phyloP scores from a whole-genome alignment of 2,329 filamentous ascomycete genomes.

The Capronia coronata region DNA sequence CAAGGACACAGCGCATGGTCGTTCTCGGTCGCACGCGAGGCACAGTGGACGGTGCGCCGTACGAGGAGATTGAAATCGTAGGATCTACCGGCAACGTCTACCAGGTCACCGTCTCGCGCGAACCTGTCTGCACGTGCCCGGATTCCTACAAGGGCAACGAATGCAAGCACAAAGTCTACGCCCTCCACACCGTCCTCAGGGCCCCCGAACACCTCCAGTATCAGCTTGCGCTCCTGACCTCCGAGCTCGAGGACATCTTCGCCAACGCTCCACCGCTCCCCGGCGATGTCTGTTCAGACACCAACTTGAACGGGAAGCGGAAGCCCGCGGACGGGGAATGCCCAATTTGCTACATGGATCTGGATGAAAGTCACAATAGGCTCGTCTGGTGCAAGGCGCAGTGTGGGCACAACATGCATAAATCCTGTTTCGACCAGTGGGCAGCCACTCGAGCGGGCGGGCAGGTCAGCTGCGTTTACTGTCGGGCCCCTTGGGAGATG shows the following conservation, averaged over 20 bases:
- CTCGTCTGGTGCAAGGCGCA: slow-evolving; percentile 54
- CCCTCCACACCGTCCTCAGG: slow-evolving; percentile 52
- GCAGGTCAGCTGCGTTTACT: slow-evolving; percentile 42
- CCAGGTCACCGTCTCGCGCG: slow-evolving; percentile 46
- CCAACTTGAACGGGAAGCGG: slow-evolving; percentile 42
- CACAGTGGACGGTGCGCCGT: slow-evolving; percentile 37
- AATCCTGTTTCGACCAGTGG: slow-evolving; percentile 53
- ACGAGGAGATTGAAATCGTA: slow-evolving; percentile 51
- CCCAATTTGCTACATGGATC: slow-evolving; percentile 56
- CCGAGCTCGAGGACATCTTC: slow-evolving; percentile 54
- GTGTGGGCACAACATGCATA: slow-evolving; percentile 60
- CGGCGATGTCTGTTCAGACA: slow-evolving; percentile 29
- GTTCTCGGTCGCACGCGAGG: slow-evolving; percentile 48
- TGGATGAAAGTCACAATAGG: slow-evolving; percentile 42
- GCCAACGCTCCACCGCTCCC: slow-evolving; percentile 47
- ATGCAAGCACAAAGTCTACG: slow-evolving; percentile 51
- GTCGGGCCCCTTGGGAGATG: slow-evolving; percentile 39
- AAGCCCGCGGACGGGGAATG: slow-evolving; percentile 58
- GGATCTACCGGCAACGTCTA: slow-evolving; percentile 60
- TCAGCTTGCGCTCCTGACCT: slow-evolving; percentile 54
- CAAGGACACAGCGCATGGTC: slow-evolving; percentile 49
- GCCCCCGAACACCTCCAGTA: slow-evolving; percentile 51
- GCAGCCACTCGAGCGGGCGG: slow-evolving; percentile 32
- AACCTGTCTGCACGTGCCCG: slow-evolving; percentile 51
- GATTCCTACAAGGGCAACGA: slow-evolving; percentile 51